Base-by-base conservation (phyloP, 176 grass and related monocot genomes). In the Juncus inflexus region DNA sequence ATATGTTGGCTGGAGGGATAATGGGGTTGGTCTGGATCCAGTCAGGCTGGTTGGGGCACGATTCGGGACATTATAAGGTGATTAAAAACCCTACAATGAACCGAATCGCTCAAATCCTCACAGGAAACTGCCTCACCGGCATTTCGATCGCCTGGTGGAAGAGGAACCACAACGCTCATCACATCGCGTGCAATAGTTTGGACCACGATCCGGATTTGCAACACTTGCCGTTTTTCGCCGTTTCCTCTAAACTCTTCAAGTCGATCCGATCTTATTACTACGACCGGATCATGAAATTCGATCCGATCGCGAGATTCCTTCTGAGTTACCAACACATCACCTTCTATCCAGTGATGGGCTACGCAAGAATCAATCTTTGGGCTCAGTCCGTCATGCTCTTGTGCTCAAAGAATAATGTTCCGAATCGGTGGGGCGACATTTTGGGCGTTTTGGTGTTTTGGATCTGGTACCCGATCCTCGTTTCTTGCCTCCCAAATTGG, bases 61-160 rank as follows among this genome's bases (percentile, higher is more conserved):
- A 96, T 57, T 97, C 94, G 0, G 87, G 94, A 4, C 91, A 97
- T 72, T 90, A 99, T 74, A 15, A 7, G n/a, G 62, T 97, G 71
- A 74, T 79, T 12, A 42, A 35, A 8, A 55, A 79, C 67, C 16
- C 62, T 0, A 10, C 38, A 2, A 58, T 89, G 15, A 78, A 91
- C 76, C 84, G 92, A 60, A 14, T 88, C 13, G 14, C 77, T 0
- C 92, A 97, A 75, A 37, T 91, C 8, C 45, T 91, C 63, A 74
- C 85, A 13, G 94, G 94, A 0, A 97, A 97, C 69, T 97, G 94
- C 72, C 80, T 97, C 74, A 73, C 94, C 57, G 94, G 94, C 8
- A 74, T 97, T 80, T 79, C 85, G 74, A 97, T 97, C 37, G 94
- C 79, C 3, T 97, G 94, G 94, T 97, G 94, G 94, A 97, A 99